Evolutionary conservation across 805 yeast genomes (phyloP).

Genomic region (Starmera quercuum): DNA sequence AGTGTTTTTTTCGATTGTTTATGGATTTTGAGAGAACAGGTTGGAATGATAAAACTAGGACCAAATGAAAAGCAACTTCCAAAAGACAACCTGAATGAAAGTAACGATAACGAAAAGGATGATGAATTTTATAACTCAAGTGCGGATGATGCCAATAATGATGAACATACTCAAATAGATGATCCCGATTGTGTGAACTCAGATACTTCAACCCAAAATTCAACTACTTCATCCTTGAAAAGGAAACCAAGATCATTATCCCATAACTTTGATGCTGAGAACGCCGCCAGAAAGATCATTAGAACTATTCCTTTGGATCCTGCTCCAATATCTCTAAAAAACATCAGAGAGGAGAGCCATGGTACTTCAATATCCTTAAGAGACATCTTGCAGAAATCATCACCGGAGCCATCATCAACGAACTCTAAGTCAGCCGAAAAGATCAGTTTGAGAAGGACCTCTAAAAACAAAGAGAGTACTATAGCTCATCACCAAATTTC

Average conservation of each 20-base stretch:
- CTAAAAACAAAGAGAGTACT: too few relatives aligned
- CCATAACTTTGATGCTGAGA: slow-evolving; percentile 54
- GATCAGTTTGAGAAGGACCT: background rate
- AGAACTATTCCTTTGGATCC: slow-evolving; percentile 80
- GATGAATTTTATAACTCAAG: slow-evolving; percentile 16
- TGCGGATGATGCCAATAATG: slow-evolving; percentile 2
- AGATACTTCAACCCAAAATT: slow-evolving; percentile 15
- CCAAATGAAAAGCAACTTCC: slow-evolving; percentile 13
- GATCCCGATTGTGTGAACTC: slow-evolving; percentile 29
- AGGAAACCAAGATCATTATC: slow-evolving; percentile 42
- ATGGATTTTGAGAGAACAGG: slow-evolving; percentile 76
- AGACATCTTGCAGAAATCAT: slow-evolving; percentile 4
- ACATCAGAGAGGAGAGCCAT: slow-evolving; percentile 9
- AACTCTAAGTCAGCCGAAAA: background rate
- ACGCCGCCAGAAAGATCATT: slow-evolving; percentile 66
- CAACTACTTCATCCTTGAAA: slow-evolving; percentile 23
- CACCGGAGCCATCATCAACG: background rate
- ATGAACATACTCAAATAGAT: slow-evolving; percentile 20
- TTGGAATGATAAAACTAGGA: slow-evolving; percentile 71
- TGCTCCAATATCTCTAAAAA: slow-evolving; percentile 45
- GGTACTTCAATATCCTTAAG: slow-evolving; percentile 7
- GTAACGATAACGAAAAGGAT: slow-evolving; percentile 19
- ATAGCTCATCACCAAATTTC: slow-evolving; percentile 14
- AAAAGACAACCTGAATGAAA: slow-evolving; percentile 8
- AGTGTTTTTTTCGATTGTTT: slow-evolving; percentile 88